Conservation (phyloP, 2,329 filamentous ascomycete genomes). For the Xylariaceae sp. region DNA sequence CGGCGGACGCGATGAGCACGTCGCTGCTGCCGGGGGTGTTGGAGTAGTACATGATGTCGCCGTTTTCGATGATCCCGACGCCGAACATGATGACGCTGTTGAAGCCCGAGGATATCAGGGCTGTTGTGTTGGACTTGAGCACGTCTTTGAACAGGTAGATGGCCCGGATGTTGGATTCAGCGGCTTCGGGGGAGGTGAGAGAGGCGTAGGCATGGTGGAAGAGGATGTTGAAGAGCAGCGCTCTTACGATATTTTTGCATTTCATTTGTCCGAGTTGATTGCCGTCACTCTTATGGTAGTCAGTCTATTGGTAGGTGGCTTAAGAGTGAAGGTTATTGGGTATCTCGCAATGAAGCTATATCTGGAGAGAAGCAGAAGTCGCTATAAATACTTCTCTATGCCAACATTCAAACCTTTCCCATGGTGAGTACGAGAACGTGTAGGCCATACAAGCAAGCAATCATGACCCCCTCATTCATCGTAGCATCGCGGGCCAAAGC, state of each 20-base stretch:
- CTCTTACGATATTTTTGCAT: slow-evolving; percentile 1
- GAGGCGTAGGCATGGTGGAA: background rate
- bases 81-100: slow-evolving; percentile 40
- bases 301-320: too few species aligned
- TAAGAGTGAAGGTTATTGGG: too few species aligned
- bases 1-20: slow-evolving; percentile 32
- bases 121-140: slow-evolving; percentile 38
- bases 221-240: slow-evolving; percentile 7
- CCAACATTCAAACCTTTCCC: too few species aligned
- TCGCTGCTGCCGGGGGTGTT: slow-evolving; percentile 34
- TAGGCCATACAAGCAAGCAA: too few species aligned
- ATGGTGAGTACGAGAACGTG: too few species aligned
- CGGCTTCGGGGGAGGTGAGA: slow-evolving; percentile 1
- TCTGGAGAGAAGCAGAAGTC: too few species aligned
- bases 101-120: slow-evolving; percentile 37
- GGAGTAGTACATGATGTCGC: slow-evolving; percentile 42
- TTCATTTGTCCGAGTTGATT: too few species aligned
- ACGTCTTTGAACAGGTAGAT: slow-evolving; percentile 41
- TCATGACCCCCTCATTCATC: too few species aligned
- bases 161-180: slow-evolving; percentile 20
- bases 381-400: too few species aligned
- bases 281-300: too few species aligned
- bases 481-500: too few species aligned
- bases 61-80: slow-evolving; percentile 37
- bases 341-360: too few species aligned